Percentiles rank a stretch among this genome's conserved stretches.
Evolutionary conservation across 1,139 yeast species (phyloP).

Genomic region (Lodderomyces margitis): DNA sequence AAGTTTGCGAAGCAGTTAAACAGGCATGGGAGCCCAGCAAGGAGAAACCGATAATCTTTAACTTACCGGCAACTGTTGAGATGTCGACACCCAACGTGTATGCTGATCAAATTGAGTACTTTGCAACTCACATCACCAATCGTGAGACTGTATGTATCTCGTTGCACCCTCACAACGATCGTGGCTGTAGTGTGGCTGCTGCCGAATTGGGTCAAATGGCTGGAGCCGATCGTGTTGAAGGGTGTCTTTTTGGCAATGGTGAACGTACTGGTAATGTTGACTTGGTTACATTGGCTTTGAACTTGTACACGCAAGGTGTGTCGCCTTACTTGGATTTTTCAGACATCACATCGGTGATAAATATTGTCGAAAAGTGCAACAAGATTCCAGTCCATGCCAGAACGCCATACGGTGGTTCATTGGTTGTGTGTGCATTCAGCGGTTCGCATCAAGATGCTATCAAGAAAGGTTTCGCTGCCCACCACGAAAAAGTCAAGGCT

Average conservation of each 20-base stretch:
- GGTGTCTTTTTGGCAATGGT: slow-evolving; percentile 96
- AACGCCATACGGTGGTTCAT: slow-evolving; percentile 96
- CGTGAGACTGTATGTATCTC: slow-evolving; percentile 88
- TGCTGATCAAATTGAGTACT: slow-evolving; percentile 95
- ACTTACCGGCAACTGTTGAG: slow-evolving; percentile 98
- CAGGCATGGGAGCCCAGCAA: slow-evolving; percentile 86
- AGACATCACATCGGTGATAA: slow-evolving; percentile 76
- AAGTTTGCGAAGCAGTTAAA: slow-evolving; percentile 94
- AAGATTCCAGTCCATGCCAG: slow-evolving; percentile 91
- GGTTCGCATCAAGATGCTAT: slow-evolving; percentile 99
- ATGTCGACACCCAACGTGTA: slow-evolving; percentile 90
- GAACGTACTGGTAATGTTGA: slow-evolving; percentile 99
- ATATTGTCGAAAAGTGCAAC: slow-evolving; percentile 88
- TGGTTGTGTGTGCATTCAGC: slow-evolving; percentile 94
- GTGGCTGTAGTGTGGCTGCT: slow-evolving; percentile 98
- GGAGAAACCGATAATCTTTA: slow-evolving; percentile 86
- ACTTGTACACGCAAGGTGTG: slow-evolving; percentile 92
- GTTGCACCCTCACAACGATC: slow-evolving; percentile 92
- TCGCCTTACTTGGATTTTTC: slow-evolving; percentile 85
- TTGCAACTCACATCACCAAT: slow-evolving; percentile 70
- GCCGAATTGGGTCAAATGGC: slow-evolving; percentile 92
- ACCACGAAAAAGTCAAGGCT: slow-evolving; percentile 18
- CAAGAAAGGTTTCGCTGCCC: slow-evolving; percentile 82
- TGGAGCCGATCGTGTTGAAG: slow-evolving; percentile 97
- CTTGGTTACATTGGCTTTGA: slow-evolving; percentile 86